Conservation (phyloP, 208 protist species). For the Vickermania ingenoplastis region DNA sequence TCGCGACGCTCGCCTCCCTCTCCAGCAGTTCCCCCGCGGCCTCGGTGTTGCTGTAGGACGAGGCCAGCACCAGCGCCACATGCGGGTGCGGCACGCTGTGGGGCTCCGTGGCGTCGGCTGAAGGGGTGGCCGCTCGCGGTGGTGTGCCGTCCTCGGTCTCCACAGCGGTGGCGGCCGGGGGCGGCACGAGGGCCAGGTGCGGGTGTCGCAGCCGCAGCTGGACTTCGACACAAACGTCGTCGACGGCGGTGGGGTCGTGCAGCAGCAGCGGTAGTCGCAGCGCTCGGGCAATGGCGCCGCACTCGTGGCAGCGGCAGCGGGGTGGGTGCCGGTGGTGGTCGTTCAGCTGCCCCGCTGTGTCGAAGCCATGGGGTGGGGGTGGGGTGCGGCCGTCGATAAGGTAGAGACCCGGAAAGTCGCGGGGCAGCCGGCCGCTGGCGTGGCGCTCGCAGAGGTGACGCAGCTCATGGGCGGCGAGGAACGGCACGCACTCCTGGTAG, state of each 20-base stretch:
- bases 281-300: neutral
- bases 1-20: conserved; percentile 20
- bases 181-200: neutral
- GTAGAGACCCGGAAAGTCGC: neutral
- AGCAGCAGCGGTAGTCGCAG: neutral
- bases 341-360: neutral
- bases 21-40: conserved; percentile 37
- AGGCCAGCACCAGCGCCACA: neutral
- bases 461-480: neutral
- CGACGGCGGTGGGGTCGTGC: neutral
- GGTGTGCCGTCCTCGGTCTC: neutral
- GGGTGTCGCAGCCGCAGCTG: neutral
- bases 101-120: neutral
- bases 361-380: neutral
- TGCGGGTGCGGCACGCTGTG: neutral
- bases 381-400: neutral
- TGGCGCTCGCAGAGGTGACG: neutral
- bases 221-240: neutral
- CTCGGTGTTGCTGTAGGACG: conserved; percentile 19
- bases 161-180: neutral
- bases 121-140: neutral
- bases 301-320: neutral
- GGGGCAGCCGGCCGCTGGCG: neutral
- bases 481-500: conserved; percentile 1
- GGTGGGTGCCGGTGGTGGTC: neutral